phyloP scores from a whole-genome alignment of 2,329 filamentous ascomycete genomes.

The Thelonectria discophora region DNA sequence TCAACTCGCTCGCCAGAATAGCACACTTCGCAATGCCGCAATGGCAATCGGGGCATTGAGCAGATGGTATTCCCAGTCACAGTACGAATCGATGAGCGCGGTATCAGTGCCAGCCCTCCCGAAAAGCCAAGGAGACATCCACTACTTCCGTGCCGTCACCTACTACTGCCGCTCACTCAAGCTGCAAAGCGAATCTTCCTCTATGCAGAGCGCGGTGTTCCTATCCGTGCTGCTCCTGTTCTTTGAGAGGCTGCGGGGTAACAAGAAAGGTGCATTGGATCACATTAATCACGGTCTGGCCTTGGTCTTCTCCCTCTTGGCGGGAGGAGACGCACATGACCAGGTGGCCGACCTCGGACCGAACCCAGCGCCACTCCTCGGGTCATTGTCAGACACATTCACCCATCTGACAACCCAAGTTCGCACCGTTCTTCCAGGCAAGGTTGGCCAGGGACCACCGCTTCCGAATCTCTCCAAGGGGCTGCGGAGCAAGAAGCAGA shows the following conservation, averaged over 20 bases:
- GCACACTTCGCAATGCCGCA: constrained; percentile 44
- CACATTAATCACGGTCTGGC: constrained; percentile 50
- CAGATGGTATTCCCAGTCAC: constrained; percentile 22
- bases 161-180: constrained; percentile 49
- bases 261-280: constrained; percentile 44
- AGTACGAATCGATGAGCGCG: neutral
- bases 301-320: constrained; percentile 45
- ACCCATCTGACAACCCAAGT: constrained; percentile 25
- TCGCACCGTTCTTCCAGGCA: constrained; percentile 27
- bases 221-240: constrained; percentile 45
- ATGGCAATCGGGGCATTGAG: constrained; percentile 45
- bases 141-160: constrained; percentile 47
- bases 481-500: constrained; percentile 26
- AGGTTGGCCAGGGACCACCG: constrained; percentile 14
- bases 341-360: constrained; percentile 28
- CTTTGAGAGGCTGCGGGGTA: constrained; percentile 46
- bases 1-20: constrained; percentile 42
- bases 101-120: neutral
- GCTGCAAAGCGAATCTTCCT: constrained; percentile 38
- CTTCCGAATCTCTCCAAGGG: constrained; percentile 35
- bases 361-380: constrained; percentile 35
- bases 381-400: constrained; percentile 30
- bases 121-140: neutral
- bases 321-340: constrained; percentile 31
- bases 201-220: constrained; percentile 44